These are phyloP conservation scores for Cryptosporidium baileyi DNA, from an alignment of 169 alveolate genomes.

Conservation along the genomic window DNA sequence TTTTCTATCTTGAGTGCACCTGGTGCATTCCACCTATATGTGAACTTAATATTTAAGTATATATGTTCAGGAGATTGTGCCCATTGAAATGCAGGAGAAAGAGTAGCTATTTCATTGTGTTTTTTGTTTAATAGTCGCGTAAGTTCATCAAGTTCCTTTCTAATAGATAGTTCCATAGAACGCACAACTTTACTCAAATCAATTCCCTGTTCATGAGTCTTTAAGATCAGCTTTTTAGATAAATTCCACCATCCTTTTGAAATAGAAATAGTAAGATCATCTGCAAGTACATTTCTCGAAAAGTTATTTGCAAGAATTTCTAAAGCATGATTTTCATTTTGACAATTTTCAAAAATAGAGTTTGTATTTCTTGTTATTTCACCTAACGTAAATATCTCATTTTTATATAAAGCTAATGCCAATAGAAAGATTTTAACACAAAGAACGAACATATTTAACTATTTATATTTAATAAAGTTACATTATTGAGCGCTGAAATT, in stretches of 20 bases:
- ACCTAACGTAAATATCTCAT: neutral
- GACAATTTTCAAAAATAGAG: neutral
- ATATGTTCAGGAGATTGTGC: constrained; percentile 91
- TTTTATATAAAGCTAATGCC: too few relatives aligned
- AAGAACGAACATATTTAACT: too few relatives aligned
- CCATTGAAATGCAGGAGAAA: constrained; percentile 96
- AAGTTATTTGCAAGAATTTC: neutral
- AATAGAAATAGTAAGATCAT: constrained; percentile 40
- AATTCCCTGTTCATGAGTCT: constrained; percentile 52
- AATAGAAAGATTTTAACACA: too few relatives aligned
- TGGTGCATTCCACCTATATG: constrained; percentile 94
- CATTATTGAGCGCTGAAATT: too few relatives aligned
- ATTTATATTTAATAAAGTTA: too few relatives aligned
- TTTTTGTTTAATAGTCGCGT: constrained; percentile 59
- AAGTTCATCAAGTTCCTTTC: constrained; percentile 70
- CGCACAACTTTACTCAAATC: constrained; percentile 63
- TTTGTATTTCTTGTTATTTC: neutral
- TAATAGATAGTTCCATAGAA: constrained; percentile 23
- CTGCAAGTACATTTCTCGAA: constrained; percentile 10
- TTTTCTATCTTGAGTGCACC: constrained; percentile 87
- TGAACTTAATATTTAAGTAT: constrained; percentile 89
- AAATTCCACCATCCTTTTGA: constrained; percentile 70
- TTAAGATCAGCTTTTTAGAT: constrained; percentile 15
- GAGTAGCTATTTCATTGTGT: constrained; percentile 53
- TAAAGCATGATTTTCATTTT: constrained; percentile 24